These are phyloP conservation scores for Colletotrichum higginsianum DNA, from an alignment of 2,329 filamentous ascomycete genomes.

Conservation along the genomic window DNA sequence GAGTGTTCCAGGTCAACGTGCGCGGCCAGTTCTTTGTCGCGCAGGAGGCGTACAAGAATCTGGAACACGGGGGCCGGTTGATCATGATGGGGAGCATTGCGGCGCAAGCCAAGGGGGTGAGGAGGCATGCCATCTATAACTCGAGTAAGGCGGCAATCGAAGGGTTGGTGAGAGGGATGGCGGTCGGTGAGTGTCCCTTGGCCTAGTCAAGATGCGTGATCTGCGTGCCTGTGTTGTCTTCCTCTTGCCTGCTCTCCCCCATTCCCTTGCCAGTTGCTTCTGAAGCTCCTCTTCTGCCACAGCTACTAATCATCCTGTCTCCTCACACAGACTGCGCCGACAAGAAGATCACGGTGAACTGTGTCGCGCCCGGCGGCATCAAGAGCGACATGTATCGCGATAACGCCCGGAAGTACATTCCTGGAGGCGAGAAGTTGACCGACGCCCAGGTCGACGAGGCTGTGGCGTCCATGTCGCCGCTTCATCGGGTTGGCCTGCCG, in stretches of 20 bases:
- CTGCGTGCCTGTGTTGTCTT: too few relatives aligned
- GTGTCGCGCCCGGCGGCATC: constrained; percentile 75
- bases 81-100: constrained; percentile 83
- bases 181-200: constrained; percentile 59
- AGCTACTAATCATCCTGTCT: too few relatives aligned
- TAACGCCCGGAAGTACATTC: constrained; percentile 65
- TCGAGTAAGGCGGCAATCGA: constrained; percentile 83
- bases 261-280: too few relatives aligned
- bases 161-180: constrained; percentile 81
- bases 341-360: constrained; percentile 77
- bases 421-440: constrained; percentile 67
- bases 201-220: too few relatives aligned
- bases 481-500: constrained; percentile 75
- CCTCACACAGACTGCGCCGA: constrained; percentile 66
- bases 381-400: constrained; percentile 76
- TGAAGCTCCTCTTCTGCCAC: too few relatives aligned
- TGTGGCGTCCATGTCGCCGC: constrained; percentile 74
- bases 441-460: constrained; percentile 71
- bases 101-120: constrained; percentile 75
- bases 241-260: too few relatives aligned
- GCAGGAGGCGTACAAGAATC: constrained; percentile 77
- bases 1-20: constrained; percentile 78
- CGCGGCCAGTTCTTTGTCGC: constrained; percentile 81
- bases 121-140: constrained; percentile 80
- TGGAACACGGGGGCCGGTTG: constrained; percentile 76